Percentiles rank a stretch among this genome's conserved stretches.
These are phyloP conservation scores for Vitis amurensis DNA, from an alignment of 164 flowering plant genomes.

Conservation along the genomic window DNA sequence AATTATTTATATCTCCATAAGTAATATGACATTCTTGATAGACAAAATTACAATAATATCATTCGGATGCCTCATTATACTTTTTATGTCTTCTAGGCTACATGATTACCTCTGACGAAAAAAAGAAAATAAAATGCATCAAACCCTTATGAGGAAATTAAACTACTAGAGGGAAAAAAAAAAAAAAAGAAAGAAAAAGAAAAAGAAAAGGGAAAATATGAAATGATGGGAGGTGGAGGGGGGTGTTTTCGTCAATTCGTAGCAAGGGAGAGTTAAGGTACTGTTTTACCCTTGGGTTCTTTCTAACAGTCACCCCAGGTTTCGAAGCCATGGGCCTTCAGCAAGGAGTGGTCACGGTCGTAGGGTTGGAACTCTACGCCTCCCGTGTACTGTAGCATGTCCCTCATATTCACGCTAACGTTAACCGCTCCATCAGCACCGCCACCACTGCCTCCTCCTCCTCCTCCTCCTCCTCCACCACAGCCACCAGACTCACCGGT, in stretches of 20 bases:
- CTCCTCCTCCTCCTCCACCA: slow-evolving; percentile 11
- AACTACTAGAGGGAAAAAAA: too few relatives aligned
- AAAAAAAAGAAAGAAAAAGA: neutral
- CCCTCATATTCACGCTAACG: slow-evolving; percentile 25
- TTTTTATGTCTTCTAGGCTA: too few relatives aligned
- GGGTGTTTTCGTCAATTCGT: slow-evolving; percentile 6
- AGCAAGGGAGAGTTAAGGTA: neutral
- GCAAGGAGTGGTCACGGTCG: slow-evolving; percentile 36
- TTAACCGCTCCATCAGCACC: slow-evolving; percentile 10
- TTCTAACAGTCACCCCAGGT: slow-evolving; percentile 34
- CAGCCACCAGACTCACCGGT: slow-evolving; percentile 24
- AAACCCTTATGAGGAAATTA: neutral
- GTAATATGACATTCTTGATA: too few relatives aligned
- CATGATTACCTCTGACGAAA: too few relatives aligned
- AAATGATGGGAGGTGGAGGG: neutral
- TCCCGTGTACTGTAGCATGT: slow-evolving; percentile 38
- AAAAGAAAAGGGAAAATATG: neutral
- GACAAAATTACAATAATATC: too few relatives aligned
- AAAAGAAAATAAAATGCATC: neutral
- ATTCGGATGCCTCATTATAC: too few relatives aligned
- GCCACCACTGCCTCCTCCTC: too few relatives aligned
- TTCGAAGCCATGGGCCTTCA: slow-evolving; percentile 36
- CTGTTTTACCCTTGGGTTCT: neutral
- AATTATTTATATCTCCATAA: too few relatives aligned
- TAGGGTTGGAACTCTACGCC: slow-evolving; percentile 29